Evolutionary conservation across 768 basidiomycete species (phyloP).

Genomic region (Hericium rajendrae): DNA sequence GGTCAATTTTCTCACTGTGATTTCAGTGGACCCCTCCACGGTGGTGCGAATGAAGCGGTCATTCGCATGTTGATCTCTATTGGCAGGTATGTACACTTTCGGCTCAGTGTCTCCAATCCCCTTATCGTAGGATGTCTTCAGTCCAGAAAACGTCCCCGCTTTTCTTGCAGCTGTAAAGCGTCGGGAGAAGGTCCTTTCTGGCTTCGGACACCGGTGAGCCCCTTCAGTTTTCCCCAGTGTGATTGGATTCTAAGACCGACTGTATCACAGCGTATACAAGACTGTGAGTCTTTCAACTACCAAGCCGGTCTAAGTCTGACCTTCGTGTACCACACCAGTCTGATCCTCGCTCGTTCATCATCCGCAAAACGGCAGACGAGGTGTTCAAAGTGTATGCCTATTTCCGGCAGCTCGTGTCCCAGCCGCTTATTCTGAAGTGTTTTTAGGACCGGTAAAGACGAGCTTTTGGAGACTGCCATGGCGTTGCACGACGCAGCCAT

Average conservation of each 20-base stretch:
- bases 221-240: neutral
- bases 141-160: conserved; percentile 75
- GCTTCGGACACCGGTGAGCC: conserved; percentile 76
- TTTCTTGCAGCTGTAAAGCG: conserved; percentile 84
- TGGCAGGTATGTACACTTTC: conserved; percentile 46
- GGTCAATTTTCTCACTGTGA: neutral
- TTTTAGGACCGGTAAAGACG: conserved; percentile 72
- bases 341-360: conserved; percentile 85
- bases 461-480: conserved; percentile 83
- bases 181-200: conserved; percentile 81
- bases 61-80: conserved; percentile 90
- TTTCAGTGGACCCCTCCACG: conserved; percentile 61
- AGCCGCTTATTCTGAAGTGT: neutral
- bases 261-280: conserved; percentile 49
- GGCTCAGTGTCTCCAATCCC: neutral
- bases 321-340: conserved; percentile 35
- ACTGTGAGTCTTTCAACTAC: conserved; percentile 34
- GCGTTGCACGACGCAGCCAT: conserved; percentile 80
- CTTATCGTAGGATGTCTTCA: conserved; percentile 17
- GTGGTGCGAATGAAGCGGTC: conserved; percentile 90
- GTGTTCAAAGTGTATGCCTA: conserved; percentile 77
- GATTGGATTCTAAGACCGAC: neutral
- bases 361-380: conserved; percentile 82
- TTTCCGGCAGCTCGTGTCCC: neutral
- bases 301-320: neutral